Evolutionary conservation across 768 basidiomycete species (phyloP).

Genomic region (Calocybe gangraenosa): DNA sequence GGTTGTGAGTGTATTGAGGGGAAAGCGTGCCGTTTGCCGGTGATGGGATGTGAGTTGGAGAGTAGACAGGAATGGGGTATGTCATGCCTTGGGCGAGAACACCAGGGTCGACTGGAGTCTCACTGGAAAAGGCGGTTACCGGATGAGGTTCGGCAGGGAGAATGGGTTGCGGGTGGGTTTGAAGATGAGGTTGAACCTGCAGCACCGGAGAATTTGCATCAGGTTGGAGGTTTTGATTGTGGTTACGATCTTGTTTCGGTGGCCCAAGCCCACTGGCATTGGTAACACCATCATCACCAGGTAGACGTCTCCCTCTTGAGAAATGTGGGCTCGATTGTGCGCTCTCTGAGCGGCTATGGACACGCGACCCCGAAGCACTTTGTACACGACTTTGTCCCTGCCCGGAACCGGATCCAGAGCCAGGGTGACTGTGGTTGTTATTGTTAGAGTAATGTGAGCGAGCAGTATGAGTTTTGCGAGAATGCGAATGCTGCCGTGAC

Average conservation of each 20-base stretch:
- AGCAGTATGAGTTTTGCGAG: slow-evolving; percentile 16
- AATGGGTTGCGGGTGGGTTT: slow-evolving; percentile 9
- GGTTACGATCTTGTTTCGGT: background rate
- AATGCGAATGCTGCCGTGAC: slow-evolving; percentile 17
- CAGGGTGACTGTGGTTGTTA: slow-evolving; percentile 1
- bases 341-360: slow-evolving; percentile 42
- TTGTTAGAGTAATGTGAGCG: slow-evolving; percentile 6
- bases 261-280: background rate
- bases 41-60: background rate
- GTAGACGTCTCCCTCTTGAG: slow-evolving; percentile 37
- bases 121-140: background rate
- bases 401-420: slow-evolving; percentile 12
- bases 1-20: background rate
- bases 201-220: slow-evolving; percentile 5
- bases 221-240: background rate
- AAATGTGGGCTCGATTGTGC: slow-evolving; percentile 46
- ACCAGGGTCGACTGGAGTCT: background rate
- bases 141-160: slow-evolving; percentile 2
- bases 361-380: slow-evolving; percentile 36
- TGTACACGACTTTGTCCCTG: slow-evolving; percentile 17
- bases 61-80: slow-evolving; percentile 11
- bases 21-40: background rate
- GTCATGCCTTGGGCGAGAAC: background rate
- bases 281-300: slow-evolving; percentile 27
- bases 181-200: slow-evolving; percentile 15